Evolutionary conservation across 495 filamentous ascomycete species (phyloP), one percentile per base, ranked within the genome.

Genomic region (Neurospora sp.): DNA sequence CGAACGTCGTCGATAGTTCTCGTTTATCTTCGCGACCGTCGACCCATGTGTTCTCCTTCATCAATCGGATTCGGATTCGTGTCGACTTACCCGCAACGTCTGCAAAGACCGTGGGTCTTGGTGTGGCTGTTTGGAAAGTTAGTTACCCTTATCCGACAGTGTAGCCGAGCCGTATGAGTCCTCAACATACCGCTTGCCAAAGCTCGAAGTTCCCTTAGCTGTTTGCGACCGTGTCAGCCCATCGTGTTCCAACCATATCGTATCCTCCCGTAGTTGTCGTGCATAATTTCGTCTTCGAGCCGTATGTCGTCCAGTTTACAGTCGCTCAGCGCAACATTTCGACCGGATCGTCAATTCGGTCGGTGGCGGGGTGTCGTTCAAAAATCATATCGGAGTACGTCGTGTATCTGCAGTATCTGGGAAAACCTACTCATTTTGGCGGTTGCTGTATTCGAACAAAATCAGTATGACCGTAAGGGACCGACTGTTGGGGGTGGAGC

Each of bases 101-200:
- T 91, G 93, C 96, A 99, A 84, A 99, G 90, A 80, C 93, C 96
- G 90, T 99, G 96, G 86, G 96, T 93, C 89, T 99, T 99, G 89
- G 95, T 99, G 90, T 99, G 93, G 90, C 80, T 82, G 37, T 71
- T n/a, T 66, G 69, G 20, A 20, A 71, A 77, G 76, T 81, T 70
- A 81, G 79, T 70, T 39, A 71, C 8, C 42, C 54, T 71, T 35
- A 18, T 37, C 9, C n/a, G 54, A 14, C 20, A 31, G 31, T 71
- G 35, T 72, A 23, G 18, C 20, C 37, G 20, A 10, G 35, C 23
- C 20, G 49, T 10, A 66, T 35, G 35, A 27, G 7, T 54, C 16
- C 16, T 40, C 18, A 70, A 79, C 80, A 74, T 80, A 82, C 80
- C 93, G 93, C 90, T 95, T 96, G 86, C 94, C 95, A 86, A 97